Percentiles rank a stretch among this genome's conserved stretches.
These are phyloP conservation scores for Monosporozyma yasuniensis DNA, from an alignment of 805 yeast species.

Conservation along the genomic window DNA sequence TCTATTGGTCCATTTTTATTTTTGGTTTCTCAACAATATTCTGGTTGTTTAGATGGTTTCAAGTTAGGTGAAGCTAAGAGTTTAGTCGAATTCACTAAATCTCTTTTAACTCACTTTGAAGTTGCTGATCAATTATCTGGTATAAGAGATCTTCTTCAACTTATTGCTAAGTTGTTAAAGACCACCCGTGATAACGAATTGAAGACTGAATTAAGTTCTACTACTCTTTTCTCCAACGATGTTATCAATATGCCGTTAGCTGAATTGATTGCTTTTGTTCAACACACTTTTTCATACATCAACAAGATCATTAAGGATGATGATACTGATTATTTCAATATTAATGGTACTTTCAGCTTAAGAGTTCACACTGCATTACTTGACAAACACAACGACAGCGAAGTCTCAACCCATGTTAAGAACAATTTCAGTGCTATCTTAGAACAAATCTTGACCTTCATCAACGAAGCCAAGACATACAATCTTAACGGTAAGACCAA, in stretches of 20 bases:
- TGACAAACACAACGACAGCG: slow-evolving; percentile 27
- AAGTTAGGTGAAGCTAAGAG: slow-evolving; percentile 59
- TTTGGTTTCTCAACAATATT: slow-evolving; percentile 73
- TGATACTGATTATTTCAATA: slow-evolving; percentile 21
- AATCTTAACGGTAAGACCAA: background rate
- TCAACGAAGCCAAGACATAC: slow-evolving; percentile 9
- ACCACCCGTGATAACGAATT: slow-evolving; percentile 27
- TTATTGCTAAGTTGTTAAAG: slow-evolving; percentile 34
- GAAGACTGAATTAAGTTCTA: slow-evolving; percentile 35
- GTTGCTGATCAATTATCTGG: slow-evolving; percentile 60
- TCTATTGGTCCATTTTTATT: slow-evolving; percentile 68
- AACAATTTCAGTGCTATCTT: slow-evolving; percentile 21
- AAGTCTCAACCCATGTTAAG: slow-evolving; percentile 12
- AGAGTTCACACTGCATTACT: slow-evolving; percentile 45
- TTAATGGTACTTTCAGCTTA: slow-evolving; percentile 37
- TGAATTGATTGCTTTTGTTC: slow-evolving; percentile 42
- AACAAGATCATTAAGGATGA: slow-evolving; percentile 40
- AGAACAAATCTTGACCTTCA: slow-evolving; percentile 17
- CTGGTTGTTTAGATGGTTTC: slow-evolving; percentile 43
- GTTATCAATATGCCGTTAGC: slow-evolving; percentile 41
- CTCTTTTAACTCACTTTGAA: slow-evolving; percentile 59
- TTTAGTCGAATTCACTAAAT: slow-evolving; percentile 59
- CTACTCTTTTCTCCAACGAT: slow-evolving; percentile 57
- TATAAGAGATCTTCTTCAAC: slow-evolving; percentile 39
- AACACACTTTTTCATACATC: slow-evolving; percentile 47